Conservation (phyloP, 495 filamentous ascomycete species). For the Symbiotaphrina buchneri region DNA sequence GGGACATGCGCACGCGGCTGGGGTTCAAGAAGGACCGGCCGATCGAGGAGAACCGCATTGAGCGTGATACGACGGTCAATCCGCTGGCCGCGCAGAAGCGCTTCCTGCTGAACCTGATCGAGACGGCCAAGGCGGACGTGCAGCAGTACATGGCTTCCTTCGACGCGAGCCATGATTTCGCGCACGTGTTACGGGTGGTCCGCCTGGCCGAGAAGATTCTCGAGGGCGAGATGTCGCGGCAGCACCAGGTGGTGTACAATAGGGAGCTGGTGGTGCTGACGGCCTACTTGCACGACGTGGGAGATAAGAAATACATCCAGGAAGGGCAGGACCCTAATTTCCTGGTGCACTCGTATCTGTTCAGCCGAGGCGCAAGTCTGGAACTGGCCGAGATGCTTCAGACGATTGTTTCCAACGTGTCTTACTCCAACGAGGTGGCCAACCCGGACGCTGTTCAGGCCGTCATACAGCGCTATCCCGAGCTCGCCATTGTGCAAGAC, state of each 20-base stretch:
- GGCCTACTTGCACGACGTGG: constrained; percentile 71
- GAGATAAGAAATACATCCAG: constrained; percentile 58
- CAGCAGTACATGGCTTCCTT: constrained; percentile 52
- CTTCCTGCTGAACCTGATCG: no score
- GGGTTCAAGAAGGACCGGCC: no score
- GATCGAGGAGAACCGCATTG: no score
- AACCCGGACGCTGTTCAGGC: constrained; percentile 18
- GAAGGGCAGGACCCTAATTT: constrained; percentile 25
- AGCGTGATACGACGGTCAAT: no score
- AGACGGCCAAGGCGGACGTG: no score
- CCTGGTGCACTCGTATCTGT: constrained; percentile 31
- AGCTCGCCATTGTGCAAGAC: constrained; percentile 73
- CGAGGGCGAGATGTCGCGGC: constrained; percentile 14
- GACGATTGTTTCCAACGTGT: constrained; percentile 46
- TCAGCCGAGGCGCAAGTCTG: constrained; percentile 25
- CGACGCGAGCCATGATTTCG: constrained; percentile 71
- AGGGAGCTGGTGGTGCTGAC: constrained; percentile 38
- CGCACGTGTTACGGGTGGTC: constrained; percentile 62
- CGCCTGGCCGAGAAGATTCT: constrained; percentile 41
- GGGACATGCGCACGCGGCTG: no score
- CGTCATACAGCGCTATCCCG: constrained; percentile 35
- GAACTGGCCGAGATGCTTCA: constrained; percentile 41
- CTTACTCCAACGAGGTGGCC: constrained; percentile 45
- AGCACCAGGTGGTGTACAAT: constrained; percentile 19
- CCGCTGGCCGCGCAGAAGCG: no score